A percentile compares a stretch with the other conserved stretches of the same genome.
Conservation (phyloP, 805 yeast species). For the Yamadazyma takamatsuzukensis region DNA sequence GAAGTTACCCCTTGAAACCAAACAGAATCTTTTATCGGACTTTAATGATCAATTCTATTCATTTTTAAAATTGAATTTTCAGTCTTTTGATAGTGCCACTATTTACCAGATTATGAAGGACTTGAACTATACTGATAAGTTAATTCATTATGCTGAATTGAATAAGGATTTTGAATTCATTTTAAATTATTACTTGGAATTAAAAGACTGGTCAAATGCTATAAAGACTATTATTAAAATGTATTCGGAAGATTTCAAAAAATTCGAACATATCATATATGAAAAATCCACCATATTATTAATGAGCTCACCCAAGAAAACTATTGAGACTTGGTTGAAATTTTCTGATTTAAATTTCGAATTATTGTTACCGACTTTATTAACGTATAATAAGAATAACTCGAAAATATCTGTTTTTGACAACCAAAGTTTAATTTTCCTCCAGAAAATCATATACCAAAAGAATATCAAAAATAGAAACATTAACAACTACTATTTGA, state of each 20-base stretch:
- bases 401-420: slow-evolving; percentile 33
- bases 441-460: slow-evolving; percentile 46
- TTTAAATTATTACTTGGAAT: slow-evolving; percentile 62
- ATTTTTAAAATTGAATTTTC: slow-evolving; percentile 50
- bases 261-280: slow-evolving; percentile 44
- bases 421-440: slow-evolving; percentile 65
- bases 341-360: slow-evolving; percentile 52
- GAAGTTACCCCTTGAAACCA: not conserved
- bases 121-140: slow-evolving; percentile 61
- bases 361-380: slow-evolving; percentile 69
- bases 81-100: slow-evolving; percentile 58
- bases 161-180: slow-evolving; percentile 69
- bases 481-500: slow-evolving; percentile 67
- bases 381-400: slow-evolving; percentile 57
- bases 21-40: slow-evolving; percentile 5
- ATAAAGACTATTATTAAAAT: slow-evolving; percentile 52
- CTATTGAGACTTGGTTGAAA: slow-evolving; percentile 78
- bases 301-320: slow-evolving; percentile 61
- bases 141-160: slow-evolving; percentile 64
- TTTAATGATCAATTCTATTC: slow-evolving; percentile 27
- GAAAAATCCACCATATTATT: slow-evolving; percentile 66
- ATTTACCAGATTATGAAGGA: slow-evolving; percentile 67
- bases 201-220: slow-evolving; percentile 72
- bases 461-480: slow-evolving; percentile 39
- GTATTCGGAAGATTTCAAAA: slow-evolving; percentile 24